A percentile compares a stretch with the other conserved stretches of the same genome.
Conservation (phyloP, 2,329 filamentous ascomycete species). For the Phialophora macrospora region DNA sequence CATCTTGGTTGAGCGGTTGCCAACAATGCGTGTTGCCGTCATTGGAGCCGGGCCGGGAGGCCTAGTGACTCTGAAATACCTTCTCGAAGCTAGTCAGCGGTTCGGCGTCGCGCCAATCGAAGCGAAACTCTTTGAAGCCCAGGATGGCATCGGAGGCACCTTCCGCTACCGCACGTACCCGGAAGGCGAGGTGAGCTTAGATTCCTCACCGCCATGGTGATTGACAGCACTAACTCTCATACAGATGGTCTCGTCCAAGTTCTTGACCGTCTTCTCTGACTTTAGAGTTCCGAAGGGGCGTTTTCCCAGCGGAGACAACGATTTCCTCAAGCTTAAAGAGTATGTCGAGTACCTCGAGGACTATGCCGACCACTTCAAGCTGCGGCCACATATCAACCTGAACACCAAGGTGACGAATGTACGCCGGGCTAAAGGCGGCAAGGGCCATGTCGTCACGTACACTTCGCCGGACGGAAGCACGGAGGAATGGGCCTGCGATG, state of each 20-base stretch:
- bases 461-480: background rate
- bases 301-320: constrained; percentile 7
- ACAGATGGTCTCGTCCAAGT: constrained; percentile 21
- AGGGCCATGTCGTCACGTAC: constrained; percentile 10
- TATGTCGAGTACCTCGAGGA: constrained; percentile 20
- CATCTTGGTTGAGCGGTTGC: background rate
- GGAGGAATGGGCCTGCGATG: constrained; percentile 22
- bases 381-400: constrained; percentile 20
- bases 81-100: constrained; percentile 13
- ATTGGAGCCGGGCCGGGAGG: constrained; percentile 23
- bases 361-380: constrained; percentile 19
- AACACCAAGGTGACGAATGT: constrained; percentile 20
- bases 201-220: background rate
- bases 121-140: constrained; percentile 16
- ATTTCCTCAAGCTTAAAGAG: constrained; percentile 14
- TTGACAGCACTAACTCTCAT: constrained; percentile 1
- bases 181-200: constrained; percentile 18
- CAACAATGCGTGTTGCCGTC: constrained; percentile 20
- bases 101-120: constrained; percentile 14
- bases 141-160: constrained; percentile 24
- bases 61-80: constrained; percentile 23
- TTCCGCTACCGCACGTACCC: constrained; percentile 20
- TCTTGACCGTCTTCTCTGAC: constrained; percentile 20
- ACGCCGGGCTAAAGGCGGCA: constrained; percentile 13
- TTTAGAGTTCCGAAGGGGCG: constrained; percentile 16